Evolutionary conservation across 345 rosid species (phyloP).

Genomic region (Gossypium arboreum): DNA sequence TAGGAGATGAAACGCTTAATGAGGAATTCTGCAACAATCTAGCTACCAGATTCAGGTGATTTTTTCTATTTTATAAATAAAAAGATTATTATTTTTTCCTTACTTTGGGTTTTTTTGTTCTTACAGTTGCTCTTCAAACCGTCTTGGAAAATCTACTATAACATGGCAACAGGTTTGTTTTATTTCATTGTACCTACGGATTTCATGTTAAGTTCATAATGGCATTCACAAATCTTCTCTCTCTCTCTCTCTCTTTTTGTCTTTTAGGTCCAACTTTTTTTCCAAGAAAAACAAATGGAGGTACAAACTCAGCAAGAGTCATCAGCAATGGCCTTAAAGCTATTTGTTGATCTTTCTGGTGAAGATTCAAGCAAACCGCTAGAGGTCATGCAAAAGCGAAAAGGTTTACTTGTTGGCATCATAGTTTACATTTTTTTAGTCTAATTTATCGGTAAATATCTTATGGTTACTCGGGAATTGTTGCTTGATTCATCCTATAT

Average conservation of each 20-base stretch:
- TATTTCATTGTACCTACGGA: neutral
- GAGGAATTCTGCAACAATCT: conserved; percentile 55
- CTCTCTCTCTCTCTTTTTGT: neutral
- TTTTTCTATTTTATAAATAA: neutral
- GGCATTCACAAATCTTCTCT: neutral
- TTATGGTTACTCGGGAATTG: neutral
- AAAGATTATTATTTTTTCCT: neutral
- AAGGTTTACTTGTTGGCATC: conserved; percentile 34
- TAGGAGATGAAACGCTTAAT: conserved; percentile 46
- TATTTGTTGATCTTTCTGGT: conserved; percentile 43
- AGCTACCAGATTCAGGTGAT: conserved; percentile 63
- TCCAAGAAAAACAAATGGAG: conserved; percentile 42
- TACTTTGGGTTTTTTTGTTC: conserved; percentile 16
- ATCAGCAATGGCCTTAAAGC: conserved; percentile 28
- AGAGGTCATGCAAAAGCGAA: conserved; percentile 26
- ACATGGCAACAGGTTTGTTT: conserved; percentile 65
- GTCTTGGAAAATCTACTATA: conserved; percentile 50
- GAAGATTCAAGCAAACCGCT: conserved; percentile 18
- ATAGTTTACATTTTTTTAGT: neutral
- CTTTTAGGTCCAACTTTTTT: conserved; percentile 65
- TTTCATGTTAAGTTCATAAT: neutral
- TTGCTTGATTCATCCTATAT: neutral
- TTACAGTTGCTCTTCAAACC: conserved; percentile 47
- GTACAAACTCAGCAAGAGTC: conserved; percentile 18
- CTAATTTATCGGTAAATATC: neutral